Conservation (phyloP, 2,329 filamentous ascomycete species). For the Xenosphaeropsis pyriputrescens region DNA sequence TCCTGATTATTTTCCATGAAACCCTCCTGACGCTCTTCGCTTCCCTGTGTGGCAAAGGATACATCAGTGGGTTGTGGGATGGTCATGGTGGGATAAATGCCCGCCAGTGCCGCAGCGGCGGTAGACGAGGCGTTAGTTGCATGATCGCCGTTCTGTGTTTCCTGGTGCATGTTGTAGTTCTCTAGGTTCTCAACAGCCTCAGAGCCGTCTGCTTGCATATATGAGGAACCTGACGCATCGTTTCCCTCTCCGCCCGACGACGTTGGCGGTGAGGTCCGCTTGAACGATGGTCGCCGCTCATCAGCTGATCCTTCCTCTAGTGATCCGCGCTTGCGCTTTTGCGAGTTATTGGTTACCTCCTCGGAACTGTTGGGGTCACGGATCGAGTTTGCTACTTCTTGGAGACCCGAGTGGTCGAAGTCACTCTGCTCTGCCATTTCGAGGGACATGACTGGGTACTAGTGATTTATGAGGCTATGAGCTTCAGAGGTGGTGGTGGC, state of each 20-base stretch:
- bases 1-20: slow-evolving; percentile 16
- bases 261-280: slow-evolving; percentile 17
- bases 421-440: slow-evolving; percentile 18
- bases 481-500: no score
- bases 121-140: slow-evolving; percentile 33
- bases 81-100: slow-evolving; percentile 34
- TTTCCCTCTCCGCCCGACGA: slow-evolving; percentile 9
- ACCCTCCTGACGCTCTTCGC: slow-evolving; percentile 15
- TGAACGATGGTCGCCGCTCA: slow-evolving; percentile 17
- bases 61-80: slow-evolving; percentile 39
- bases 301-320: slow-evolving; percentile 15
- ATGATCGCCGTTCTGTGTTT: slow-evolving; percentile 36
- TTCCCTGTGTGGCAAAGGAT: slow-evolving; percentile 29
- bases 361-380: slow-evolving; percentile 11
- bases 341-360: slow-evolving; percentile 8
- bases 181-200: slow-evolving; percentile 16
- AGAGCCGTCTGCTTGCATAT: slow-evolving; percentile 10
- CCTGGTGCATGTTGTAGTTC: slow-evolving; percentile 25
- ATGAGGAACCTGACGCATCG: slow-evolving; percentile 7
- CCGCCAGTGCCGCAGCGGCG: slow-evolving; percentile 32
- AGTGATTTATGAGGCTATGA: not conserved
- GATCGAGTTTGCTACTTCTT: slow-evolving; percentile 20
- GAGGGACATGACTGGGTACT: slow-evolving; percentile 4
- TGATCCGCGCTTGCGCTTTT: slow-evolving; percentile 20
- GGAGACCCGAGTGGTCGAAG: slow-evolving; percentile 19